Base-by-base conservation (phyloP, 495 filamentous ascomycete genomes). In the Talaromyces nanjingensis region DNA sequence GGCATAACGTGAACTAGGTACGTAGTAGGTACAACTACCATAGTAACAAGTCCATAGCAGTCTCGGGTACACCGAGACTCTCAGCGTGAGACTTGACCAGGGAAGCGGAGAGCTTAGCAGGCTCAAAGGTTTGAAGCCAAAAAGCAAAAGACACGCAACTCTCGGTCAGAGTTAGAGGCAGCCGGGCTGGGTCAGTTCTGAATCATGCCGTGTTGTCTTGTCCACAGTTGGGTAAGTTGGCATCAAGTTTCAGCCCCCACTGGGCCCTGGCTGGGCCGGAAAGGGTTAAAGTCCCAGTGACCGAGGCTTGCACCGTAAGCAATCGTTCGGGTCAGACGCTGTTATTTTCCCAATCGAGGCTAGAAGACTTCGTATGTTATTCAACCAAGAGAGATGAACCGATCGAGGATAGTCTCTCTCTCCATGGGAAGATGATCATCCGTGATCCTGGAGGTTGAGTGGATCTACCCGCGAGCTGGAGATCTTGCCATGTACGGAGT, bases 171-270 rank as follows among this genome's bases (percentile, higher is more conserved):
- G 22, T 22, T 27, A 52, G 22, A 57, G 25, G 6, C 8, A 55
- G 54, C 25, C 29, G 22, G 54, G 24, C 20, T 59, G 27, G 27
- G 56, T n/a, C 31, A 25, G 29, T 22, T 20, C 27, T 55, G 24
- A 59, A 59, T 25, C 31, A 33, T 59, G 56, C 31, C 20, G 53
- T 56, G 53, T 56, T 56, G 22, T 25, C 20, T 27, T 25, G 6
- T 27, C 27, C 27, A 29, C 27, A 56, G 20, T 56, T 54, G 49
- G 49, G 37, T 54, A 25, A 54, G 49, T 54, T 37, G 14, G 27
- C 16, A 34, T 37, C 24, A 37, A 16, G 31, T 33, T 59, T 59
- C 31, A 59, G 59, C 59, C 59, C 59, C 59, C 59, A 60, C 59
- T 60, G 34, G 59, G 59, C 59, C 57, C 59, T 47, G 56, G 56